Evolutionary conservation across 2,329 filamentous ascomycete species (phyloP), one percentile per base, ranked within the genome.

Genomic region (Aspergillus felis): DNA sequence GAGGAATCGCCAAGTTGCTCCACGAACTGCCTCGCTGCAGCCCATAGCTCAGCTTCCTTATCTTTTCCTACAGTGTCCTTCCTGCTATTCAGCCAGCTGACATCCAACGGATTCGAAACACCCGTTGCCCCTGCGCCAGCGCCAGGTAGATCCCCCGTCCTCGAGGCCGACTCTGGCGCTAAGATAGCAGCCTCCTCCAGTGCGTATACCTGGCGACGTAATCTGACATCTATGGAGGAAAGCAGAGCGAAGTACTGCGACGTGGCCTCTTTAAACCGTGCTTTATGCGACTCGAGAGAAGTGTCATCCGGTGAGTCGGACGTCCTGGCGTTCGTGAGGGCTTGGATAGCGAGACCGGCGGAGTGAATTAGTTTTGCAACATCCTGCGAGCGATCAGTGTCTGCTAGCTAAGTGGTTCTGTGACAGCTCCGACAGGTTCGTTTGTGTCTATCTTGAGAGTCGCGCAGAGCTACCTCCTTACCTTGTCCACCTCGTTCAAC

Each of bases 41-140:
- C 81, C 85, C 93, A 88, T 48, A 96, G 77, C 75, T 97, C 91
- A 1, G 84, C 84, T 69, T 95, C 91, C 81, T 93, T 94, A 61
- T 91, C 88, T 66, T 87, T 84, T 56, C 90, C 90, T 24, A 95
- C 89, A 61, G 88, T 88, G 61, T 90, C 88, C 60, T 90, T 91
- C 57, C 91, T 84, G 67, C 90, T 92, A 71, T 97, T 97, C 66
- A 97, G 76, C 85, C 90, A 93, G 32, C 92, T 92, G 14, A 95
- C 87, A 70, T 97, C 92, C 54, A 97, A 79, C 77, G 42, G 86
- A 80, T 70, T 85, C 76, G 62, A 84, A 64, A 75, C 71, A 10
- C 55, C 65, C n/a, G 64, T 55, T 5, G 63, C 64, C 50, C 60
- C 70, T 53, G 63, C 71, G 58, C 59, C 68, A 35, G 58, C 66